Evolutionary conservation across 495 filamentous ascomycete species (phyloP).

Genomic region (Penicillium simplicissimum): DNA sequence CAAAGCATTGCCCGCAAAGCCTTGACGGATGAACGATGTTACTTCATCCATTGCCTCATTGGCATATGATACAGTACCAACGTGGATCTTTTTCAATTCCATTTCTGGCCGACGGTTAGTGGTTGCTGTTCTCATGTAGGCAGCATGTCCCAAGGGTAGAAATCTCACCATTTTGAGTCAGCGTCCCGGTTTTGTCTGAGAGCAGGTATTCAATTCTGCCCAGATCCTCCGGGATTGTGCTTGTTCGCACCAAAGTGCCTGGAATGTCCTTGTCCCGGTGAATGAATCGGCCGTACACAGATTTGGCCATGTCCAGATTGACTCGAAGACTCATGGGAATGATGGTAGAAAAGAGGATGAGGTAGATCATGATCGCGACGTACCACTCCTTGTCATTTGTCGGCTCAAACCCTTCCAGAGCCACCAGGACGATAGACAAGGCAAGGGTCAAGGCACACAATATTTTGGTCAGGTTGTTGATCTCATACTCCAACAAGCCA

Average conservation of each 20-base stretch:
- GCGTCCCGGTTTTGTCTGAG: slow-evolving; percentile 94
- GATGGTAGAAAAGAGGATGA: slow-evolving; percentile 98
- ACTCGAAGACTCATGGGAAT: slow-evolving; percentile 96
- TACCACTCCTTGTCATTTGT: slow-evolving; percentile 75
- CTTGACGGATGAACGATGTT: slow-evolving; percentile 76
- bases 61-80: slow-evolving; percentile 96
- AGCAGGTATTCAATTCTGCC: slow-evolving; percentile 95
- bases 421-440: slow-evolving; percentile 87
- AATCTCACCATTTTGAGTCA: slow-evolving; percentile 80
- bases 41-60: slow-evolving; percentile 99
- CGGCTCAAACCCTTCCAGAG: slow-evolving; percentile 75
- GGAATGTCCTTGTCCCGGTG: slow-evolving; percentile 86
- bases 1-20: slow-evolving; percentile 63
- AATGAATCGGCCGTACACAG: slow-evolving; percentile 93
- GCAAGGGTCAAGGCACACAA: slow-evolving; percentile 84
- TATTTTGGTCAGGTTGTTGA: slow-evolving; percentile 98
- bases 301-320: slow-evolving; percentile 96
- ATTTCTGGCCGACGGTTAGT: slow-evolving; percentile 60
- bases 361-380: slow-evolving; percentile 89
- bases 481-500: slow-evolving; percentile 90
- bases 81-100: slow-evolving; percentile 98
- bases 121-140: slow-evolving; percentile 8
- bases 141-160: not conserved
- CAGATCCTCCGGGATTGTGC: slow-evolving; percentile 95
- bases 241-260: slow-evolving; percentile 90